Evolutionary conservation across 495 filamentous ascomycete genomes (phyloP), one percentile per base, ranked within the genome.

Genomic region (Neurospora cerealis): DNA sequence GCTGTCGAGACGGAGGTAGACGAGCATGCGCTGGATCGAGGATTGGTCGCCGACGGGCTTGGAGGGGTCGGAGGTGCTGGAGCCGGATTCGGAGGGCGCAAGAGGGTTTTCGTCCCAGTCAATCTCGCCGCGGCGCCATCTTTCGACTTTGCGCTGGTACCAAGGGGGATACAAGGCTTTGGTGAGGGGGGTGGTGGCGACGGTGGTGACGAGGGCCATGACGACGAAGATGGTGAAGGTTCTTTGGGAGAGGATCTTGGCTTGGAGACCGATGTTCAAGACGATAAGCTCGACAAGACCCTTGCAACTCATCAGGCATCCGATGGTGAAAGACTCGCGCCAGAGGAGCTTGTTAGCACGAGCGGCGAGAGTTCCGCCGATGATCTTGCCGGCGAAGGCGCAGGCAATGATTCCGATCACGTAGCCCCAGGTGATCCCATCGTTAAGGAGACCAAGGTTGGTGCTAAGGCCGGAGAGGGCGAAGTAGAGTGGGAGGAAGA

Each of bases 191-290:
- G 95, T 97, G 0, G 96, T 98, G 4, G 91, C 85, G 72, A 99
- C 95, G 0, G 96, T 99, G 3, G 95, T 97, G 46, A 97, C 88
- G 10, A 98, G 85, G 40, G 96, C 95, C 88, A 98, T 98, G 75
- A 98, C 93, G n/a, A 99, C 96, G 72, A 99, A 99, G 73, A 99
- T 97, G 40, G 95, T 99, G 80, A 99, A 99, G 1, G 96, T 97
- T 37, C 90, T 88, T 34, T 88, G 87, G 70, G 92, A 95, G 38
- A 99, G 83, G 75, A 99, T 98, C 70, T 91, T 90, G 32, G 96
- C 96, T 87, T 97, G 92, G 19, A 96, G 87, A 34, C 96, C 96
- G 78, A 99, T 97, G 77, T 99, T 99, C 81, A 99, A 79, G 4
- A 98, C 95, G 82, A 99, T 99, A 69, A 98, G 85, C 82, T 99